Evolutionary conservation across 2,329 filamentous ascomycete genomes (phyloP), one percentile per base, ranked within the genome.

Genomic region (Camptophora hylomeconis): DNA sequence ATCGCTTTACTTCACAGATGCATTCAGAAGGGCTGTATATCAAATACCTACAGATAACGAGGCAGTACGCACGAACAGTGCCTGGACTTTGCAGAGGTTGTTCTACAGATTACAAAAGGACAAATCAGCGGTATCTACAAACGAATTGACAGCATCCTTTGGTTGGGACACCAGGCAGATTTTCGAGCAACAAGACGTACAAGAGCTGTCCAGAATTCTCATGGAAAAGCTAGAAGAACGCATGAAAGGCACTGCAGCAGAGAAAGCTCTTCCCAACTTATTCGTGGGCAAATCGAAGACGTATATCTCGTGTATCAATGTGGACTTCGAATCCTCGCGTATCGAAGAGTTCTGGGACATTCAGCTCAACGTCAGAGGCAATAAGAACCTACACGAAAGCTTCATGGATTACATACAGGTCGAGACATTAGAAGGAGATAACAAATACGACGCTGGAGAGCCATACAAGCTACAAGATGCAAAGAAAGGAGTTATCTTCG

Each of bases 311-410:
- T 98, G 92, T 60, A 94, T 98, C 53, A 89, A 98, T 53, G 92
- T 98, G 38, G 77, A 92, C 47, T 98, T 93, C 60, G 87, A 95
- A 60, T 94, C 84, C 13, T 93, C 86, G 38, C 73, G 87, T 37
- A 73, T 89, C 41, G 89, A 98, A 54, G 92, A 98, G 45, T 98
- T 94, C 53, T 98, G 89, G 89, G 89, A 98, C 51, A 82, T 98
- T 36, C 89, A 98, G 52, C 71, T 98, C 44, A 98, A 95, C 43
- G 92, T 98, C 28, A 80, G 80, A 39, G 86, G 84, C 17, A 94
- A 93, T 65, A 84, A 82, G 58, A 87, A 80, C 37, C 63, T 98
- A 17, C 78, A 92, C 39, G 84, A 92, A 46, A 95, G 87, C 50
- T 95, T 98, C 63, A 76, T 76, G 50, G 86, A 95, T 54, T 98